These are phyloP conservation scores for Fraxinus baroniana DNA, from an alignment of 305 asterid genomes.

Conservation along the genomic window DNA sequence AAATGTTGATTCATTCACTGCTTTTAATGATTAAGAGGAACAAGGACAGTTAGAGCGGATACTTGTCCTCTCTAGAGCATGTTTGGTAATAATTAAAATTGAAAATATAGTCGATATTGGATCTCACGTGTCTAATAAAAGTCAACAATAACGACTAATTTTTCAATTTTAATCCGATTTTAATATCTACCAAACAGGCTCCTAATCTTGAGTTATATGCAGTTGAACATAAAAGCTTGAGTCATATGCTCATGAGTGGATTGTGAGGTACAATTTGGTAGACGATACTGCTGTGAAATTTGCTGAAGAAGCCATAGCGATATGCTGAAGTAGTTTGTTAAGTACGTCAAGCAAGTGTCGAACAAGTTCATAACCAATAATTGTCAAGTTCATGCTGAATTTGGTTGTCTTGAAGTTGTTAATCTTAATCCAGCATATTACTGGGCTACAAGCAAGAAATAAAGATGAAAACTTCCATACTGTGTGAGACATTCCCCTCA, in stretches of 20 bases:
- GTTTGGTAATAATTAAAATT: no score
- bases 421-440: neutral
- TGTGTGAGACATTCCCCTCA: neutral
- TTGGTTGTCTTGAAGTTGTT: neutral
- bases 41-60: neutral
- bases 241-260: slow-evolving; percentile 42
- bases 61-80: slow-evolving; percentile 30
- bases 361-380: neutral
- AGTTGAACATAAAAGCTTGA: neutral
- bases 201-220: slow-evolving; percentile 38
- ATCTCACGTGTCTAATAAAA: no score
- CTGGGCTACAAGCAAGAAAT: neutral
- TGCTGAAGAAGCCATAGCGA: slow-evolving; percentile 55
- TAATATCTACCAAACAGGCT: no score
- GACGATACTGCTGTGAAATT: slow-evolving; percentile 41
- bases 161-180: no score
- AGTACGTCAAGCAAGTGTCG: slow-evolving; percentile 28
- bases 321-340: slow-evolving; percentile 42
- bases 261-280: slow-evolving; percentile 38
- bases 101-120: no score
- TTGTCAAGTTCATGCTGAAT: neutral
- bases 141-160: no score
- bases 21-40: neutral
- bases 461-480: neutral
- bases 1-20: neutral